These are phyloP conservation scores for Colletotrichum incanum DNA, from an alignment of 2,329 filamentous ascomycete genomes.

Conservation along the genomic window DNA sequence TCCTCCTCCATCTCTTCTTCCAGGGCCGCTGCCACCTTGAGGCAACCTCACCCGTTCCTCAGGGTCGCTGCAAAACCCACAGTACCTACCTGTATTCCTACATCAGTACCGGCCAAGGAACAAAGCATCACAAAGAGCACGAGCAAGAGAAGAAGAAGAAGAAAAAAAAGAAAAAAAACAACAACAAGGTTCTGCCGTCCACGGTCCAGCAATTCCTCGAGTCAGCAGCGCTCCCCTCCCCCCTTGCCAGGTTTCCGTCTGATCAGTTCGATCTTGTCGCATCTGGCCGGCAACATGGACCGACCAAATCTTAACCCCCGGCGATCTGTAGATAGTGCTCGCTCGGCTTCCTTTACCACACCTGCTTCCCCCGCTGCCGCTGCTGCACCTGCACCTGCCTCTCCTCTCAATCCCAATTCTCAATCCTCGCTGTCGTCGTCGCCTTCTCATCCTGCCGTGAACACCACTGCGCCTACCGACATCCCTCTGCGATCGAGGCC, in stretches of 20 bases:
- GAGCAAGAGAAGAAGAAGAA: background rate
- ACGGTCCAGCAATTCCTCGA: conserved; percentile 23
- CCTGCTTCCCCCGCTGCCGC: conserved; percentile 23
- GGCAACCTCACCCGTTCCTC: background rate
- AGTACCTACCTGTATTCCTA: background rate
- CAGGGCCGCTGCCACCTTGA: background rate
- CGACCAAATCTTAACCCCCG: conserved; percentile 46
- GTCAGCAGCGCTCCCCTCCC: conserved; percentile 28
- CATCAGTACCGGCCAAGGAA: background rate
- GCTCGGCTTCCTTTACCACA: conserved; percentile 36
- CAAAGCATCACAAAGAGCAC: conserved; percentile 27
- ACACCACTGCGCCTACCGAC: conserved; percentile 24
- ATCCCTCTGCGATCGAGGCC: conserved; percentile 41
- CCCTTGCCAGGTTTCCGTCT: conserved; percentile 9
- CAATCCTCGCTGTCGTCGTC: conserved; percentile 10
- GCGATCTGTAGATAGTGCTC: conserved; percentile 46
- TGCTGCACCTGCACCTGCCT: conserved; percentile 45
- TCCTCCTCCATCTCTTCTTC: background rate
- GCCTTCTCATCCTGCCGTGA: conserved; percentile 21
- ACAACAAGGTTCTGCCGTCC: conserved; percentile 32
- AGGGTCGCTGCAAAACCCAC: conserved; percentile 3
- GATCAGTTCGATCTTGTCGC: conserved; percentile 25
- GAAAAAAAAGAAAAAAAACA: background rate
- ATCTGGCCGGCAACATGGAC: conserved; percentile 44
- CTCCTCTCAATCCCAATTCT: conserved; percentile 20